phyloP scores from a whole-genome alignment of 1,139 yeast species.

The Pichia sp. region DNA sequence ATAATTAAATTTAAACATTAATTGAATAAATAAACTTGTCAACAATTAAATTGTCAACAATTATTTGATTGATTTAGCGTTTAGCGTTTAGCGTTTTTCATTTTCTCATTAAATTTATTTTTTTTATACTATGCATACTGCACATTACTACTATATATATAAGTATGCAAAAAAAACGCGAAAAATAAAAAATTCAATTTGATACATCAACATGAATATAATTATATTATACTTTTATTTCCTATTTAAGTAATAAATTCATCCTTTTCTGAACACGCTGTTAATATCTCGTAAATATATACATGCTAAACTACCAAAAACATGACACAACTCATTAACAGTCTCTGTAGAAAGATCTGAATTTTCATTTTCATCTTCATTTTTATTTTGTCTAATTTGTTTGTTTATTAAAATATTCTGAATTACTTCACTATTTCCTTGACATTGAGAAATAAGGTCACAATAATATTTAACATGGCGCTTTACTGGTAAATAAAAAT shows the following conservation, averaged over 20 bases:
- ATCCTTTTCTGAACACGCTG: slow-evolving; percentile 6
- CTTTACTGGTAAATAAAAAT: background rate
- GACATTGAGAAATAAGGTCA: background rate
- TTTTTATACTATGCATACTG: too few relatives aligned
- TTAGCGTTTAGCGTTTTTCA: too few relatives aligned
- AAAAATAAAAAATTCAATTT: too few relatives aligned
- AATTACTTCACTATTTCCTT: background rate
- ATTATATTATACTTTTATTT: too few relatives aligned
- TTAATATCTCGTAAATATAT: slow-evolving; percentile 8
- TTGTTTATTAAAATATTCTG: background rate
- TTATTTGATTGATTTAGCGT: too few relatives aligned
- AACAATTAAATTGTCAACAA: too few relatives aligned
- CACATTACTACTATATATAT: too few relatives aligned
- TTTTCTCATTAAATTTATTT: too few relatives aligned
- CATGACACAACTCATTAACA: slow-evolving; percentile 3
- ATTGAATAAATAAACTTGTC: too few relatives aligned
- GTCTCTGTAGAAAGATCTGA: slow-evolving; percentile 1
- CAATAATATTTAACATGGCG: background rate
- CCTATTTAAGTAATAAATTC: background rate
- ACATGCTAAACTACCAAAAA: slow-evolving; percentile 7
- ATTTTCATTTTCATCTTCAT: background rate
- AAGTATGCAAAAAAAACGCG: too few relatives aligned
- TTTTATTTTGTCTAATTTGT: background rate
- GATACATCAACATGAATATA: too few relatives aligned
- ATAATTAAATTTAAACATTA: too few relatives aligned